Evolutionary conservation across 495 filamentous ascomycete genomes (phyloP).

Genomic region (Xylaria cubensis): DNA sequence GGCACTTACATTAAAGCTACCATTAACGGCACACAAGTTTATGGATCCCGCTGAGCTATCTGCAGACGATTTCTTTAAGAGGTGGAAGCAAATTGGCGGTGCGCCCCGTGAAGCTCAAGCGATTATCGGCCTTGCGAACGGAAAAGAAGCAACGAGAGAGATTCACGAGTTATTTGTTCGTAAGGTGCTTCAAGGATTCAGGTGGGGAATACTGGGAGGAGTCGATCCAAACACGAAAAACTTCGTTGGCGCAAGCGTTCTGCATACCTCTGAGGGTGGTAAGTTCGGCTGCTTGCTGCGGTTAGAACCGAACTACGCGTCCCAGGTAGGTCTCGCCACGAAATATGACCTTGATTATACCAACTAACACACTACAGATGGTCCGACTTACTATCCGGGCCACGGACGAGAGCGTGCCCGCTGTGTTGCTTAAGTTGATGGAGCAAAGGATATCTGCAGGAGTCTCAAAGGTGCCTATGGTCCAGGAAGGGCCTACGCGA

Average conservation of each 20-base stretch:
- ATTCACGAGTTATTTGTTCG: conserved; percentile 65
- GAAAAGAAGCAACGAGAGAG: conserved; percentile 59
- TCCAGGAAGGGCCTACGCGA: conserved; percentile 42
- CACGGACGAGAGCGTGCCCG: conserved; percentile 87
- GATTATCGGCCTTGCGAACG: conserved; percentile 71
- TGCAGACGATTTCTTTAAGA: conserved; percentile 95
- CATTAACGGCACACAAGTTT: conserved; percentile 89
- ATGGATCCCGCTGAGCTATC: conserved; percentile 88
- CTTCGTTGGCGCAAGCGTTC: conserved; percentile 89
- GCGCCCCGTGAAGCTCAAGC: conserved; percentile 83
- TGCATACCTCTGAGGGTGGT: conserved; percentile 81
- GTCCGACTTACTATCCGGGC: conserved; percentile 92
- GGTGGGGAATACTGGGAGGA: conserved; percentile 82
- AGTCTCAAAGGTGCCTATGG: conserved; percentile 49
- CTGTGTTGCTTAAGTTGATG: conserved; percentile 82
- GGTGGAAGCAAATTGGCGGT: conserved; percentile 98
- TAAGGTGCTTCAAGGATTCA: conserved; percentile 75
- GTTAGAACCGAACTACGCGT: conserved; percentile 92
- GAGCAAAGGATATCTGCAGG: conserved; percentile 72
- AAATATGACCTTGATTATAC: background rate
- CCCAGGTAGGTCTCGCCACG: conserved; percentile 64
- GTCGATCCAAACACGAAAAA: conserved; percentile 93
- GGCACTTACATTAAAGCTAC: conserved; percentile 88
- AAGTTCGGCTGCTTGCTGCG: conserved; percentile 95
- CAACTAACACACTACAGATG: conserved; percentile 69